Evolutionary conservation across 192 early-diverging fungal genomes (phyloP).

Genomic region (Coemansia sp.): DNA sequence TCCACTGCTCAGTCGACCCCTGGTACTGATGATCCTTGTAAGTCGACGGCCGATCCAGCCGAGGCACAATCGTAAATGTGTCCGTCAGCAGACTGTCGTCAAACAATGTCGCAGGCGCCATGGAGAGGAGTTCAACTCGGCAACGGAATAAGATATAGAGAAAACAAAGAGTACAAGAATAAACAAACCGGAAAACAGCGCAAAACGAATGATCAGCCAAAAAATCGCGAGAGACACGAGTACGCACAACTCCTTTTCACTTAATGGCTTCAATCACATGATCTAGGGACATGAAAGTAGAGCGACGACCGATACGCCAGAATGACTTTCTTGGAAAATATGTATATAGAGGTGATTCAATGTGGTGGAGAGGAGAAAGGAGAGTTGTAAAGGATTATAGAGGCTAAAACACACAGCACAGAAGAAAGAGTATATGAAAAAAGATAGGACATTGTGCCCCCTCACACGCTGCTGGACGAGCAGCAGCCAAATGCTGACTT

Average conservation of each 20-base stretch:
- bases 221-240: slow-evolving; percentile 2
- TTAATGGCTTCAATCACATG: not conserved
- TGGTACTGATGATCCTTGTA: slow-evolving; percentile 86
- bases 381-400: slow-evolving; percentile 7
- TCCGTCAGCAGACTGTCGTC: slow-evolving; percentile 34
- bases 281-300: not conserved
- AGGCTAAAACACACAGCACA: slow-evolving; percentile 13
- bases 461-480: slow-evolving; percentile 42
- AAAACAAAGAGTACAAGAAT: slow-evolving; percentile 7
- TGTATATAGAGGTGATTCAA: not conserved
- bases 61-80: slow-evolving; percentile 61
- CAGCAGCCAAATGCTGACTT: slow-evolving; percentile 54
- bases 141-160: not conserved
- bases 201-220: not conserved
- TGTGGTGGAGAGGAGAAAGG: slow-evolving; percentile 5
- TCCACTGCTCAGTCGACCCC: slow-evolving; percentile 36
- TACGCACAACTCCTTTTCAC: not conserved
- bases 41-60: slow-evolving; percentile 76
- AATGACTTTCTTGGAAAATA: too few relatives aligned
- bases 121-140: not conserved
- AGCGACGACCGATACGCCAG: not conserved
- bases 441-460: not conserved
- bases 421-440: slow-evolving; percentile 8
- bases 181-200: not conserved
- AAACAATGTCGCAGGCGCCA: slow-evolving; percentile 19